Evolutionary conservation across 192 early-diverging fungal species (phyloP).

Genomic region (Coemansia sp.): DNA sequence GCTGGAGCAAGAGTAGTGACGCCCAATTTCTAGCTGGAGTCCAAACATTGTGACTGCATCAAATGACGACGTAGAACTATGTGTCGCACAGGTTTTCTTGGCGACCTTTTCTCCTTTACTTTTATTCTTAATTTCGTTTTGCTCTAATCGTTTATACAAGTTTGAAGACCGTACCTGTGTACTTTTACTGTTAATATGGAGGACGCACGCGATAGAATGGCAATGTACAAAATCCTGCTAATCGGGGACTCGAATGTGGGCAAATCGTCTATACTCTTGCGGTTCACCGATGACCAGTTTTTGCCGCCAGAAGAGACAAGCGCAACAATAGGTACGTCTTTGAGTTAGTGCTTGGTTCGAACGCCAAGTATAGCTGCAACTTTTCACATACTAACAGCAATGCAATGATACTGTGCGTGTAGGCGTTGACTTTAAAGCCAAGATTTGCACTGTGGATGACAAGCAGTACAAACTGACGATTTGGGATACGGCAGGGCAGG

Average conservation of each 20-base stretch:
- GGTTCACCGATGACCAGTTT: constrained; percentile 94
- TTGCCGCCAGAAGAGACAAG: constrained; percentile 87
- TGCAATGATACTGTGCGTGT: constrained; percentile 3
- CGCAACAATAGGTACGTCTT: constrained; percentile 66
- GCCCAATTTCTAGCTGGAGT: not conserved
- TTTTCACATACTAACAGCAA: not conserved
- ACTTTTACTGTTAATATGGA: constrained; percentile 9
- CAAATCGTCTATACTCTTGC: constrained; percentile 88
- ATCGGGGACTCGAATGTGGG: constrained; percentile 96
- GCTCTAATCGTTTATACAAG: not conserved
- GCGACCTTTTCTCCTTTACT: not conserved
- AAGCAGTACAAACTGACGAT: constrained; percentile 95
- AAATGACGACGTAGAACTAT: not conserved
- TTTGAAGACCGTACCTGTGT: not conserved
- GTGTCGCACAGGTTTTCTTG: not conserved
- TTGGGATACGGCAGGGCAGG: constrained; percentile 99
- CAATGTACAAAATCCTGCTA: constrained; percentile 92
- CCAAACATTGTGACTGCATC: not conserved
- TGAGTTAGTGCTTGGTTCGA: not conserved
- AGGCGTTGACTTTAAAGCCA: constrained; percentile 99
- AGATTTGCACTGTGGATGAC: constrained; percentile 78
- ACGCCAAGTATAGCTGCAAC: not conserved
- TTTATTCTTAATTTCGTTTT: not conserved
- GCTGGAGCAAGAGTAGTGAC: constrained; percentile 9
- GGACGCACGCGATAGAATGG: constrained; percentile 53